Evolutionary conservation across 768 basidiomycete genomes (phyloP).

Genomic region (Podaxis mareebaensis): DNA sequence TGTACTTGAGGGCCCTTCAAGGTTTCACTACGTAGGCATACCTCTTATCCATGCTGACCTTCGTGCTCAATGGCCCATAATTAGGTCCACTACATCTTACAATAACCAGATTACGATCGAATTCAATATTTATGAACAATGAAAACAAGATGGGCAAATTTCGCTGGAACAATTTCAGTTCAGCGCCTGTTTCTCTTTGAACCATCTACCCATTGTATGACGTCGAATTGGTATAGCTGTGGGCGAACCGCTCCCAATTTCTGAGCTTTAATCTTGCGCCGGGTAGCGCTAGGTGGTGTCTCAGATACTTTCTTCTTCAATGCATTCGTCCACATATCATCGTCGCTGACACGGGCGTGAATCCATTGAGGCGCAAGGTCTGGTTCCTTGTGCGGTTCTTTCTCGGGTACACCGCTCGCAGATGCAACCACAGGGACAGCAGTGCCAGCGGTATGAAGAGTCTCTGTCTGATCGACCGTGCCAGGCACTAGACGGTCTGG

Average conservation of each 20-base stretch:
- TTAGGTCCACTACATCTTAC: not conserved
- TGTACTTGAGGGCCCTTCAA: not conserved
- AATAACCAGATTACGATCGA: not conserved
- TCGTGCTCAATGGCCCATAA: not conserved
- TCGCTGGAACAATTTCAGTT: not conserved
- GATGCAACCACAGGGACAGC: not conserved
- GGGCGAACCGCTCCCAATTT: conserved; percentile 7
- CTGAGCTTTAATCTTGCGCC: conserved; percentile 9
- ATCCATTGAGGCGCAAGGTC: conserved; percentile 23
- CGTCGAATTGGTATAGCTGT: not conserved
- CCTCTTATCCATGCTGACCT: too few relatives aligned
- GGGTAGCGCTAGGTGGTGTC: not conserved
- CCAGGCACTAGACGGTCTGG: not conserved
- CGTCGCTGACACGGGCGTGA: conserved; percentile 1
- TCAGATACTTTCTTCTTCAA: not conserved
- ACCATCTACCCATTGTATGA: not conserved
- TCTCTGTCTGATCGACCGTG: not conserved
- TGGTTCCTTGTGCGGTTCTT: conserved; percentile 4
- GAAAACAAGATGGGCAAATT: not conserved
- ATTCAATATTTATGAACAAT: not conserved
- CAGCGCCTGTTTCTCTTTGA: not conserved
- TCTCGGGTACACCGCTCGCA: conserved; percentile 2
- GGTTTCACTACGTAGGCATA: too few relatives aligned
- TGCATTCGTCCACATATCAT: conserved; percentile 13
- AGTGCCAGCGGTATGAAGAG: not conserved